Percentiles rank a stretch among this genome's conserved stretches.
Conservation (phyloP, 2,329 filamentous ascomycete species). For the Sodiomyces alkalinus region DNA sequence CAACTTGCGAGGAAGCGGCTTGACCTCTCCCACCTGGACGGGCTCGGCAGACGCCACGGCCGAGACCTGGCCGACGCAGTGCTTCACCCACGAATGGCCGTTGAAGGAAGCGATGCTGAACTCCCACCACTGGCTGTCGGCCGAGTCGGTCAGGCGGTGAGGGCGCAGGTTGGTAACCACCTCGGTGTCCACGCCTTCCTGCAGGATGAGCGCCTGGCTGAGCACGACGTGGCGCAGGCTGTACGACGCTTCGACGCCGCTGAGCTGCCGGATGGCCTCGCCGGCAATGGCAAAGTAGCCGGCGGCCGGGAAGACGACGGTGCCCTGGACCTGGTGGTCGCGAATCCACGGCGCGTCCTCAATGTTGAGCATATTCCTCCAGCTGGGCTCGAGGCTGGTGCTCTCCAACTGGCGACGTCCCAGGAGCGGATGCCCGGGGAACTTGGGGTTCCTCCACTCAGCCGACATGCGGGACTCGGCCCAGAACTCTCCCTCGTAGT, state of each 20-base stretch:
- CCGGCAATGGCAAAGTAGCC: conserved; percentile 25
- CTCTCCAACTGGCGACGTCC: conserved; percentile 19
- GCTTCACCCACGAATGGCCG: conserved; percentile 38
- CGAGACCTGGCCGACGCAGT: conserved; percentile 39
- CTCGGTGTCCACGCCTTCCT: conserved; percentile 29
- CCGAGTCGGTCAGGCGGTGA: conserved; percentile 23
- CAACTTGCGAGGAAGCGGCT: conserved; percentile 1
- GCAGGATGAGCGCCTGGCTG: conserved; percentile 28
- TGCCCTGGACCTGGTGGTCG: conserved; percentile 31
- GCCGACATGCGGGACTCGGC: conserved; percentile 28
- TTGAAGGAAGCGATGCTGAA: conserved; percentile 38
- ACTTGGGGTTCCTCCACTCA: conserved; percentile 23
- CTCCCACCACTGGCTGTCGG: conserved; percentile 32
- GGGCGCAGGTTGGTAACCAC: conserved; percentile 31
- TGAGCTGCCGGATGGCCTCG: conserved; percentile 20
- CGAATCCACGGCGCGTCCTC: conserved; percentile 28
- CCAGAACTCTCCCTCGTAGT: conserved; percentile 28
- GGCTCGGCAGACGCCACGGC: conserved; percentile 22
- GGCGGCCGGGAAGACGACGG: conserved; percentile 28
- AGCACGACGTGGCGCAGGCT: conserved; percentile 31
- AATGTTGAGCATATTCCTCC: conserved; percentile 20
- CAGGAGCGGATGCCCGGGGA: conserved; percentile 17
- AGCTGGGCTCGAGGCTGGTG: conserved; percentile 18
- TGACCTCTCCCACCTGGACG: conserved; percentile 17
- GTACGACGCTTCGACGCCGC: conserved; percentile 20